These are phyloP conservation scores for Cercospora beticola DNA, from an alignment of 2,329 filamentous ascomycete species.

Conservation along the genomic window DNA sequence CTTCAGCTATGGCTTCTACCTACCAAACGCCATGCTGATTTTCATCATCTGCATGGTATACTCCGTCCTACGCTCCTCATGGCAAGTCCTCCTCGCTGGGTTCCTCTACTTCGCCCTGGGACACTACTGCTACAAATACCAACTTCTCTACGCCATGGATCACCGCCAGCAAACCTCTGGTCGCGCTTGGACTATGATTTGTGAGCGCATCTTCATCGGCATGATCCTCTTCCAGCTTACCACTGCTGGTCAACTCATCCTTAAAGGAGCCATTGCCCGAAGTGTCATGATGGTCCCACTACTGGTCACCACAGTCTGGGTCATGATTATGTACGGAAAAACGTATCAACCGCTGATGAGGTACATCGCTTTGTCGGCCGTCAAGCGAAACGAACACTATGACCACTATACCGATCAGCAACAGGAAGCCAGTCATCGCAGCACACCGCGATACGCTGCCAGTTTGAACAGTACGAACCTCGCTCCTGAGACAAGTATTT, in stretches of 20 bases:
- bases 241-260: conserved; percentile 80
- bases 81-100: conserved; percentile 77
- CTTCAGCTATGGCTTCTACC: conserved; percentile 94
- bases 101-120: conserved; percentile 79
- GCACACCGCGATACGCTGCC: conserved; percentile 32
- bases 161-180: conserved; percentile 93
- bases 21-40: conserved; percentile 87
- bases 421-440: conserved; percentile 19
- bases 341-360: conserved; percentile 86
- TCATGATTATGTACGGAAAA: conserved; percentile 74
- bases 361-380: conserved; percentile 87
- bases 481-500: conserved; percentile 43
- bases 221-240: conserved; percentile 86
- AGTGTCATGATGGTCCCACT: conserved; percentile 74
- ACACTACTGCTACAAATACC: conserved; percentile 93
- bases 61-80: conserved; percentile 78
- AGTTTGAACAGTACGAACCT: conserved; percentile 31
- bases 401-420: conserved; percentile 44
- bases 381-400: conserved; percentile 60
- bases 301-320: conserved; percentile 80
- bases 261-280: conserved; percentile 70
- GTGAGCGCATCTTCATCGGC: conserved; percentile 83
- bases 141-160: conserved; percentile 97
- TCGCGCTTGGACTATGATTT: conserved; percentile 94
- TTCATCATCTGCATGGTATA: conserved; percentile 97